Evolutionary conservation across 1,139 yeast species (phyloP), one percentile per base, ranked within the genome.

Genomic region (Protomyces gravidus): DNA sequence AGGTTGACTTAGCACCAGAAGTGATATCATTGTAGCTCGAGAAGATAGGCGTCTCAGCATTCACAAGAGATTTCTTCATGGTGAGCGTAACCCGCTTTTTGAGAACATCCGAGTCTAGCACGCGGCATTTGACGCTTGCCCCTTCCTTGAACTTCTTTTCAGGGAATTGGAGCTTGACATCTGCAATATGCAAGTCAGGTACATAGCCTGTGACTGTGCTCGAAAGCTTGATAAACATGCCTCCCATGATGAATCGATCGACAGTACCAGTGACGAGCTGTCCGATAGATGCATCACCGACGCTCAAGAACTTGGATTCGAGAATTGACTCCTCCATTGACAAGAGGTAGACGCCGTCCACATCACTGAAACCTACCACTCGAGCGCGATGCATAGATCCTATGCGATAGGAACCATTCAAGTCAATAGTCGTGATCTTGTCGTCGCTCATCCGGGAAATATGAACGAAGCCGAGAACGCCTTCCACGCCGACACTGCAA

Each of bases 131-230:
- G 42, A 87, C 86, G 66, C 84, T 86, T 53, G 85, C 76, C 7
- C 96, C 97, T 55, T 82, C 81, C 72, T 87, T 88, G 77, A 84
- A 92, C 70, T 89, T 88, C 75, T 92, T 82, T 72, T 92, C 97
- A 4, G 98, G 98, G 69, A 89, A 85, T 5, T 84, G 82, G 64
- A 92, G 77, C 69, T 83, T 85, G 63, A 86, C 80, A 71, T 92
- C 99, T 65, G 95, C 85, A 72, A 92, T 81, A 67, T 90, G 96
- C 42, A 76, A 70, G 30, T 83, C 77, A 21, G 89, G 86, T 32
- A 88, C 97, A 65, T 80, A 75, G 2, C 89, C 98, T 65, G 88
- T 85, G 58, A 72, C 71, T 2, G 78, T 80, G 53, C 82, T 84
- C 62, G 83, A 81, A 13, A 89, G 68, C 67, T 81, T 83, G 42